Conservation (phyloP, 495 filamentous ascomycete species). For the Aspergillus steynii region DNA sequence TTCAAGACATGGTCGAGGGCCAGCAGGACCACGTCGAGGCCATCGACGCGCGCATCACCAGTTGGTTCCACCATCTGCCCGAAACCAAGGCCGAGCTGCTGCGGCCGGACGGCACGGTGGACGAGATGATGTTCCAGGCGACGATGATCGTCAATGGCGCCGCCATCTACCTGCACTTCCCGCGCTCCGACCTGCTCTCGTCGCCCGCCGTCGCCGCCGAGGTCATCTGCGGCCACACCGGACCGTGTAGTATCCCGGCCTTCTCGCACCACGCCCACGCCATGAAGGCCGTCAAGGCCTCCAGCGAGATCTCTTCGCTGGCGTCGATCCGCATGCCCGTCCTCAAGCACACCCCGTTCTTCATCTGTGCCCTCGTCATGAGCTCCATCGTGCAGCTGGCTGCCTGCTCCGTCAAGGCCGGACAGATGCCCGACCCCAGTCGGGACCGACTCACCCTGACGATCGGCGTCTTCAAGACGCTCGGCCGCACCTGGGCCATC, state of each 20-base stretch:
- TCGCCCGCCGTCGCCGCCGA: conserved; percentile 48
- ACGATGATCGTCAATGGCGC: conserved; percentile 74
- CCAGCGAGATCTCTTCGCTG: conserved; percentile 74
- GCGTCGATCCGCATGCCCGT: conserved; percentile 74
- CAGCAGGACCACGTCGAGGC: conserved; percentile 51
- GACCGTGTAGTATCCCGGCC: conserved; percentile 50
- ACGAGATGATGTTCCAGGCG: conserved; percentile 92
- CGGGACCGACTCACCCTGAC: conserved; percentile 79
- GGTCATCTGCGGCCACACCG: conserved; percentile 50
- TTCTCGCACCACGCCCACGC: conserved; percentile 65
- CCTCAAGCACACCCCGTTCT: conserved; percentile 80
- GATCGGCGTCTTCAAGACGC: conserved; percentile 75
- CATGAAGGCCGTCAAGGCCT: conserved; percentile 75
- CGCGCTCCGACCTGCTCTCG: conserved; percentile 50
- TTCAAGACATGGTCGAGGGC: conserved; percentile 37
- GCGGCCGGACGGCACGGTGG: conserved; percentile 63
- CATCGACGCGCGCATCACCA: conserved; percentile 74
- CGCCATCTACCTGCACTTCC: conserved; percentile 48
- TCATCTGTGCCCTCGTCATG: conserved; percentile 74
- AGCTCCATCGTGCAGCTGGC: conserved; percentile 60
- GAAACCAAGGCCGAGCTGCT: conserved; percentile 71
- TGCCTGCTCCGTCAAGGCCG: conserved; percentile 68
- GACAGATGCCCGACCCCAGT: conserved; percentile 66
- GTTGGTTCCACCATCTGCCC: conserved; percentile 81
- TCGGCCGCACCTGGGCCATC: conserved; percentile 76